Evolutionary conservation across 1,139 yeast genomes (phyloP).

Genomic region (Suhomyces maxii): DNA sequence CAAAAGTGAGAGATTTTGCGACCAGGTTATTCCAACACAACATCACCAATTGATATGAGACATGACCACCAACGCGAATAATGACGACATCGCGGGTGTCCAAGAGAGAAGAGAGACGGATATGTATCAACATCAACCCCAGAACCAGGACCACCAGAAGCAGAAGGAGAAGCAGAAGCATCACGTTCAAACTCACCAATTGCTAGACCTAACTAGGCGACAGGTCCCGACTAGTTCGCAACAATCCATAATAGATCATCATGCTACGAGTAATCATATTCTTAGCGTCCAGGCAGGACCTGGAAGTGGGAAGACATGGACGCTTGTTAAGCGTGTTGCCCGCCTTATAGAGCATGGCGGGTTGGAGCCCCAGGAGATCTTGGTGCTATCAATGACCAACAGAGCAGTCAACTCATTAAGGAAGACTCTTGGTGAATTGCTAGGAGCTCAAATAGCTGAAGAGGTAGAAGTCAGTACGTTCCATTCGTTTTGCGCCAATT

Average conservation of each 20-base stretch:
- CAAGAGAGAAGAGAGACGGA: too few species aligned
- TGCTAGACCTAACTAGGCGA: neutral
- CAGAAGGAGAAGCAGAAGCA: neutral
- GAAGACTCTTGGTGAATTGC: slow-evolving; percentile 29
- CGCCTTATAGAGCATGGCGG: slow-evolving; percentile 40
- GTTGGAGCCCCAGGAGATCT: slow-evolving; percentile 52
- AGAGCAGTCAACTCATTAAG: slow-evolving; percentile 60
- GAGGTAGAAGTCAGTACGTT: slow-evolving; percentile 55
- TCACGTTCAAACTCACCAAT: neutral
- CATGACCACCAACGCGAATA: too few species aligned
- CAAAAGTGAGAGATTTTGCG: too few species aligned
- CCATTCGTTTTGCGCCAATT: slow-evolving; percentile 57
- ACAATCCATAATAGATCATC: slow-evolving; percentile 31
- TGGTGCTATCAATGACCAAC: slow-evolving; percentile 70
- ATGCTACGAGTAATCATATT: slow-evolving; percentile 36
- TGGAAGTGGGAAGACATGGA: slow-evolving; percentile 74
- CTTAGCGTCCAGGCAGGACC: slow-evolving; percentile 67
- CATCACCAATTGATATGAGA: too few species aligned
- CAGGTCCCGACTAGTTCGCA: slow-evolving; percentile 29
- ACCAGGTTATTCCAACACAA: too few species aligned
- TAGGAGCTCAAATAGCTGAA: slow-evolving; percentile 34
- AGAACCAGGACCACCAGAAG: neutral
- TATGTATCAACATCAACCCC: too few species aligned
- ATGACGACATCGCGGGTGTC: too few species aligned
- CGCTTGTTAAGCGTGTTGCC: slow-evolving; percentile 56